Percentiles rank a stretch among this genome's conserved stretches.
Conservation (phyloP, 2,329 filamentous ascomycete genomes). For the Aureobasidium sp. region DNA sequence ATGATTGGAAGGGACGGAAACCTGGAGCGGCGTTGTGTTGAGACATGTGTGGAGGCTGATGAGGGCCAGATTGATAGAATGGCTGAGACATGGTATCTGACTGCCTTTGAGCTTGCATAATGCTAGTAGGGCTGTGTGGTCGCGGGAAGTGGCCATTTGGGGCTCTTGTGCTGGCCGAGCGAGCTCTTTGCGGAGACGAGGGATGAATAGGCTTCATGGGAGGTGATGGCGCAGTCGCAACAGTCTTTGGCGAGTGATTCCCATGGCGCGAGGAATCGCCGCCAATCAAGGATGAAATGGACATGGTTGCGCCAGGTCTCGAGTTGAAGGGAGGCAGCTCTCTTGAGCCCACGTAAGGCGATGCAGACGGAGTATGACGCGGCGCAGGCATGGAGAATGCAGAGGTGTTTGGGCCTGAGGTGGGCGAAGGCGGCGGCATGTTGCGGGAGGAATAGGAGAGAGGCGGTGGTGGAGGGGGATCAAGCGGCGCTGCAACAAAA, state of each 20-base stretch:
- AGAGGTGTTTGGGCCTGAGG: conserved; percentile 32
- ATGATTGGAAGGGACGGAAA: conserved; percentile 25
- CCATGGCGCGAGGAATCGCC: conserved; percentile 20
- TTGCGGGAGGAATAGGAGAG: conserved; percentile 35
- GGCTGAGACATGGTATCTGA: conserved; percentile 7
- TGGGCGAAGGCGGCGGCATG: conserved; percentile 44
- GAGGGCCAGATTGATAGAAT: not conserved
- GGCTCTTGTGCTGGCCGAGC: conserved; percentile 29
- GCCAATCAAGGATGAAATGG: conserved; percentile 65
- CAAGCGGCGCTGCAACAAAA: conserved; percentile 19
- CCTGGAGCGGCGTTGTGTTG: conserved; percentile 17
- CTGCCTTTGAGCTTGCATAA: not conserved
- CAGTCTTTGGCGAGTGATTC: conserved; percentile 25
- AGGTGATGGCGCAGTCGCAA: conserved; percentile 20
- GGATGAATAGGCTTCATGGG: conserved; percentile 37
- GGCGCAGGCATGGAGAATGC: conserved; percentile 27
- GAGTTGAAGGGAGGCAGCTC: conserved; percentile 46
- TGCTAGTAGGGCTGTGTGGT: conserved; percentile 18
- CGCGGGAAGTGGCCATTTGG: conserved; percentile 18
- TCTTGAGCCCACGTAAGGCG: conserved; percentile 40
- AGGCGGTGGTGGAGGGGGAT: conserved; percentile 26
- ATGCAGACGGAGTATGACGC: conserved; percentile 36
- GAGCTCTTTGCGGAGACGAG: conserved; percentile 34
- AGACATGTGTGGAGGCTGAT: conserved; percentile 1
- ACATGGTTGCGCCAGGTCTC: conserved; percentile 55